Base-by-base conservation (phyloP, 306 rosid genomes). In the Prunus mira region DNA sequence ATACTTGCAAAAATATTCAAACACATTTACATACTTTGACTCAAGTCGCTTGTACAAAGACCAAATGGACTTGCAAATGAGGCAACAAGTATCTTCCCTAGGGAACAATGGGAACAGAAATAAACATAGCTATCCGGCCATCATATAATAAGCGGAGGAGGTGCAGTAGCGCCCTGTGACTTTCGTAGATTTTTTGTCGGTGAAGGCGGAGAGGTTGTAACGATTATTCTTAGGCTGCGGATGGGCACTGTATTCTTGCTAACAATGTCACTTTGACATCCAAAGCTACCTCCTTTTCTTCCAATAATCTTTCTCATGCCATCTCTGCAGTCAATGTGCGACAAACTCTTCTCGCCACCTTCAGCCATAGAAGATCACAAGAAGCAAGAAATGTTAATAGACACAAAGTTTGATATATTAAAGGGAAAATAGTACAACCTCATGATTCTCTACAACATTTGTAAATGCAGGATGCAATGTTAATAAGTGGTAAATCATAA, bases 181-280 rank as follows among this genome's bases (percentile, higher is more conserved):
- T 12, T 55, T 1, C 0, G 19, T 46, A 0, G n/a, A 62, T 76
- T 79, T 79, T 56, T 61, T 4, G 9, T 4, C 22, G 86, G 89
- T 11, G 86, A 3, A 5, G 88, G 86, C 27, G 85, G 87, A 6
- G 89, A 77, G 50, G 77, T 12, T 19, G 7, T 34, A 38, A 0
- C 0, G 15, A 0, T 19, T 18, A 19, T 2, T 62, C 74, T 43
- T 1, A 84, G 61, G 25, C 77, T 76, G 41, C 83, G 55, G 15
- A 22, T 22, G 17, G 41, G 58, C 20, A 3, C 43, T 38, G 11
- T 27, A 13, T 63, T 30, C 22, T 25, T 18, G 30, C 69, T 28
- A 25, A 1, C 54, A 32, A 7, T 66, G 24, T 54, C 66, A 54
- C 22, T 67, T 54, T 22, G 49, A 18, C 13, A 57, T 46, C 76